Evolutionary conservation across 768 basidiomycete species (phyloP).

Genomic region (Phylloporus sp.): DNA sequence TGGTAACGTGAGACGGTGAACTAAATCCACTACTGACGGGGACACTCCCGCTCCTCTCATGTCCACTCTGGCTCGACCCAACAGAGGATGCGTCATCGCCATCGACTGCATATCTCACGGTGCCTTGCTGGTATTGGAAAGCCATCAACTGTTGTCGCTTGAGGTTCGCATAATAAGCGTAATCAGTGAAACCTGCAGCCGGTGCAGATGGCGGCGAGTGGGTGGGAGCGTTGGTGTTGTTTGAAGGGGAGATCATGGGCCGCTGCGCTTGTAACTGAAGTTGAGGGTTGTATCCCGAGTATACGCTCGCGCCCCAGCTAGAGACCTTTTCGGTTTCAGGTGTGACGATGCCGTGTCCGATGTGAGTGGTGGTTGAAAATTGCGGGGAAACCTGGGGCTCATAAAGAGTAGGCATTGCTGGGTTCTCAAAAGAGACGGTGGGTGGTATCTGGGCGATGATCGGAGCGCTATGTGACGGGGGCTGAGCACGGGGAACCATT

Average conservation of each 20-base stretch:
- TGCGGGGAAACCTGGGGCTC: slow-evolving; percentile 36
- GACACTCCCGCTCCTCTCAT: slow-evolving; percentile 37
- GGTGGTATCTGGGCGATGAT: slow-evolving; percentile 44
- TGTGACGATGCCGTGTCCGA: slow-evolving; percentile 15
- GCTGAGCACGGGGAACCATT: slow-evolving; percentile 22
- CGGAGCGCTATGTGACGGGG: slow-evolving; percentile 33
- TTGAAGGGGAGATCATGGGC: slow-evolving; percentile 41
- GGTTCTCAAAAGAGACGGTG: slow-evolving; percentile 49
- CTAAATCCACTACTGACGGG: slow-evolving; percentile 32
- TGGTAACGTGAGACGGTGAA: slow-evolving; percentile 29
- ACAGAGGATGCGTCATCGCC: slow-evolving; percentile 39
- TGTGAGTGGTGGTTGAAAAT: slow-evolving; percentile 20
- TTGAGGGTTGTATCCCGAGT: slow-evolving; percentile 23
- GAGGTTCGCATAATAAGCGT: slow-evolving; percentile 23
- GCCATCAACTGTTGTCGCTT: slow-evolving; percentile 30
- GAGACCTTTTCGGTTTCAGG: slow-evolving; percentile 27
- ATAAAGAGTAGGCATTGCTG: slow-evolving; percentile 44
- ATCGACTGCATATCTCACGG: slow-evolving; percentile 29
- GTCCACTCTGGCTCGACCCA: slow-evolving; percentile 31
- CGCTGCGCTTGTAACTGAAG: slow-evolving; percentile 32
- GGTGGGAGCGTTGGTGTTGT: slow-evolving; percentile 35
- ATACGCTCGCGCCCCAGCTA: slow-evolving; percentile 31
- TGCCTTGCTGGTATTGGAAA: slow-evolving; percentile 29
- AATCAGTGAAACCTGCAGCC: slow-evolving; percentile 17
- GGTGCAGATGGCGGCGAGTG: slow-evolving; percentile 11